Percentiles rank a stretch among this genome's conserved stretches.
Conservation (phyloP, 306 rosid genomes). For the Senna siamea region DNA sequence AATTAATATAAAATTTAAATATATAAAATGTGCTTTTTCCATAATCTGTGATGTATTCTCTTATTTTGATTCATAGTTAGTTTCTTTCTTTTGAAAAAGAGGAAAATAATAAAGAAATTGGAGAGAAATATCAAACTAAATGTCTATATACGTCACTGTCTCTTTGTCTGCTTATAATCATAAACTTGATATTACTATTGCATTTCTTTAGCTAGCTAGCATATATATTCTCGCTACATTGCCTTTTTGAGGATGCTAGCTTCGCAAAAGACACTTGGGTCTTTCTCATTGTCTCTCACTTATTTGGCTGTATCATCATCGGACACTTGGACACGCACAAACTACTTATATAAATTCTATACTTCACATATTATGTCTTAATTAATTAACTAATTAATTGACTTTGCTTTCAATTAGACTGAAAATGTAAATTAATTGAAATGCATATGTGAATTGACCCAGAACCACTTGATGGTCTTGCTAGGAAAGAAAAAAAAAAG, state of each 20-base stretch:
- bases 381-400: not conserved
- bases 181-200: slow-evolving; percentile 1
- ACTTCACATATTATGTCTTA: not conserved
- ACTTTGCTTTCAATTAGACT: not conserved
- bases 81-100: too few relatives aligned
- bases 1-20: too few relatives aligned
- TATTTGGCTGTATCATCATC: not conserved
- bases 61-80: too few relatives aligned
- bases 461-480: not conserved
- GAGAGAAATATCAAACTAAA: slow-evolving; percentile 16
- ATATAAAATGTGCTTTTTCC: too few relatives aligned
- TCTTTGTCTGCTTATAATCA: slow-evolving; percentile 40
- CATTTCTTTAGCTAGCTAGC: slow-evolving; percentile 10
- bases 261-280: slow-evolving; percentile 32
- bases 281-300: slow-evolving; percentile 24
- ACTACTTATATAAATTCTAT: too few relatives aligned
- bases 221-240: slow-evolving; percentile 36
- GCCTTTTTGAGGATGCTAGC: slow-evolving; percentile 37
- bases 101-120: too few relatives aligned
- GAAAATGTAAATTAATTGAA: not conserved
- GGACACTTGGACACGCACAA: not conserved
- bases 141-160: slow-evolving; percentile 32
- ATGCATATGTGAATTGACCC: not conserved
- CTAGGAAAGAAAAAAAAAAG: not conserved
- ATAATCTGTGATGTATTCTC: too few relatives aligned